Conservation (phyloP, 164 flowering plant genomes). For the Vitis rupestris region DNA sequence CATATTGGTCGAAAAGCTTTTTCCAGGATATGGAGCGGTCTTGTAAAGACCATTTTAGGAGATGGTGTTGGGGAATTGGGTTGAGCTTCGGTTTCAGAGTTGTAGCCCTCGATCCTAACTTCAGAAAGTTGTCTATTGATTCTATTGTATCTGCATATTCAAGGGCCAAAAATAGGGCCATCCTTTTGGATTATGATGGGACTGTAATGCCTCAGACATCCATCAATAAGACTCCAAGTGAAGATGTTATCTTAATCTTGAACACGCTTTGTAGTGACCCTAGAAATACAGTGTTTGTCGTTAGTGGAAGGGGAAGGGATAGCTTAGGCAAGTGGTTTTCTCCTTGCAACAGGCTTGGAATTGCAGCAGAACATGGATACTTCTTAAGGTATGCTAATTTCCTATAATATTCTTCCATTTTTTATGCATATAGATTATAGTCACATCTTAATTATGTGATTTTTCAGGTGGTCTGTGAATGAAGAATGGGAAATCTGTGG, state of each 20-base stretch:
- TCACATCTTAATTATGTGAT: neutral
- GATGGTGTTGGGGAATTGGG: constrained; percentile 79
- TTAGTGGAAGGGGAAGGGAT: constrained; percentile 75
- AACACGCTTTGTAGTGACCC: constrained; percentile 54
- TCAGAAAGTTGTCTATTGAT: constrained; percentile 64
- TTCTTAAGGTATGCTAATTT: constrained; percentile 42
- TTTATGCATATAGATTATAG: neutral
- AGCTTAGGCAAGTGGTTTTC: constrained; percentile 72
- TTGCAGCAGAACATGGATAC: constrained; percentile 85
- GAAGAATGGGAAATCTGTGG: constrained; percentile 56
- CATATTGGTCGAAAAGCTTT: constrained; percentile 75
- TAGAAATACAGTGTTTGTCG: constrained; percentile 63
- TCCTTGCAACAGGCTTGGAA: constrained; percentile 71
- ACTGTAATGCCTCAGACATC: constrained; percentile 75
- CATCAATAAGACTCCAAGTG: constrained; percentile 62
- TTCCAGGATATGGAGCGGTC: constrained; percentile 75
- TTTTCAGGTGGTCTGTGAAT: constrained; percentile 44
- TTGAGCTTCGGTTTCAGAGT: constrained; percentile 74
- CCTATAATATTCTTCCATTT: neutral
- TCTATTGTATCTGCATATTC: constrained; percentile 53
- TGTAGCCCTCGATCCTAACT: constrained; percentile 72
- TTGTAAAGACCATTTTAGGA: constrained; percentile 65
- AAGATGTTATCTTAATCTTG: constrained; percentile 52
- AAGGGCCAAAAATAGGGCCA: constrained; percentile 54
- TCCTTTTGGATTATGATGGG: constrained; percentile 77